Percentiles rank a stretch among this genome's conserved stretches.
These are phyloP conservation scores for Cyclospora cayetanensis DNA, from an alignment of 169 alveolate genomes.

Conservation along the genomic window DNA sequence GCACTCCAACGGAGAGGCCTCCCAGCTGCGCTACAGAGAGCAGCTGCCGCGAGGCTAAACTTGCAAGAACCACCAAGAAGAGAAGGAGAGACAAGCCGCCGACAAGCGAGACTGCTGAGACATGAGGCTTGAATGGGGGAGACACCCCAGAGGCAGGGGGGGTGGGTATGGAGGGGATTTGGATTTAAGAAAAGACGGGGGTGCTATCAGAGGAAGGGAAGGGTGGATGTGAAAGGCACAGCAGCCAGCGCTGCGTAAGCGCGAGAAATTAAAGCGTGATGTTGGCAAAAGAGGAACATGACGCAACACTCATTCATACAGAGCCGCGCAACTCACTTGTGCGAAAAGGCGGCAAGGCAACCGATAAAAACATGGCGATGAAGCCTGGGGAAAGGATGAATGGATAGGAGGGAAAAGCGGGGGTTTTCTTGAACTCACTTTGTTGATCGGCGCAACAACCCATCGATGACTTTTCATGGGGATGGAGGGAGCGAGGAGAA, in stretches of 20 bases:
- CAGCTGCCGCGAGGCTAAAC: not conserved
- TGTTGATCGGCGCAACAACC: constrained; percentile 58
- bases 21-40: not conserved
- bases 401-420: not conserved
- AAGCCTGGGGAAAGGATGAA: not conserved
- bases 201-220: too few species aligned
- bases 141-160: too few species aligned
- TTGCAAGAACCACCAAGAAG: not conserved
- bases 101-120: too few species aligned
- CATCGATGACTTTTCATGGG: constrained; percentile 70
- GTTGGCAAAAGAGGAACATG: not conserved
- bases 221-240: too few species aligned
- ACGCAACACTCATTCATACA: not conserved
- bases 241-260: too few species aligned
- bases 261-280: not conserved
- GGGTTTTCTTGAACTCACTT: constrained; percentile 5
- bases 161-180: too few species aligned
- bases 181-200: too few species aligned
- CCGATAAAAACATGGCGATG: not conserved
- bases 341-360: not conserved
- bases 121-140: too few species aligned
- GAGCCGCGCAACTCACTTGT: not conserved
- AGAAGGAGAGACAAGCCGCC: not conserved
- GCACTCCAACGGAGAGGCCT: not conserved
- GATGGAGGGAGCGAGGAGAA: constrained; percentile 51